A percentile compares a stretch with the other conserved stretches of the same genome.
These are phyloP conservation scores for Camellia lanceoleosa DNA, from an alignment of 148 eudicot genomes.

Conservation along the genomic window DNA sequence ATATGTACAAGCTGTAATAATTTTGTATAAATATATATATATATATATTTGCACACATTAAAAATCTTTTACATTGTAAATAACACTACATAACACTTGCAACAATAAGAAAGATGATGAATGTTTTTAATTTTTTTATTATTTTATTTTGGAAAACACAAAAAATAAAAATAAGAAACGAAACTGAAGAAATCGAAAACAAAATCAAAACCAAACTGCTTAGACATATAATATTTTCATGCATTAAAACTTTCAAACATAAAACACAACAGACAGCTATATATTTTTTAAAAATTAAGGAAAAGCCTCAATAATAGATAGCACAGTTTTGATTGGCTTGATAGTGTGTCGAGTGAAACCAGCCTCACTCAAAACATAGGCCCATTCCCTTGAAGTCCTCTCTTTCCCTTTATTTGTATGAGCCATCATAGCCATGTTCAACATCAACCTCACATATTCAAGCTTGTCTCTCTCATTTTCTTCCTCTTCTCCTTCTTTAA, in stretches of 20 bases:
- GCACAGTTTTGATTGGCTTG: conserved; percentile 40
- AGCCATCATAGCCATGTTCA: conserved; percentile 81
- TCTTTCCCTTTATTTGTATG: conserved; percentile 71
- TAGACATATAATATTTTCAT: no score
- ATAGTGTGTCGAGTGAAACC: conserved; percentile 42
- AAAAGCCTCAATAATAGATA: conserved; percentile 48
- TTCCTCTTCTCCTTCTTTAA: conserved; percentile 33
- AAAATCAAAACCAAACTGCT: no score
- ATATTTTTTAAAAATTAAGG: conserved; percentile 23
- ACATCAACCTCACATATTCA: conserved; percentile 42
- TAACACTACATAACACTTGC: no score
- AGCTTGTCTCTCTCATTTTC: conserved; percentile 25
- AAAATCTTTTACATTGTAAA: no score
- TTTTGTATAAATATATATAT: no score
- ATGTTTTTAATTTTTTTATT: no score
- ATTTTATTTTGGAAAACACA: no score
- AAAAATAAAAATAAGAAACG: no score
- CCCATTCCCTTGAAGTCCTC: conserved; percentile 61
- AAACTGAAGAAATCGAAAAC: no score
- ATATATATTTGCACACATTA: no score
- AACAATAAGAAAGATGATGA: no score
- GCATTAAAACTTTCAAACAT: neutral
- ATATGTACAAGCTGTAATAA: no score
- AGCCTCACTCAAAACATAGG: conserved; percentile 33
- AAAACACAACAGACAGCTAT: neutral